These are phyloP conservation scores for Vitis hybrid DNA, from an alignment of 177 flowering plant species.

Conservation along the genomic window DNA sequence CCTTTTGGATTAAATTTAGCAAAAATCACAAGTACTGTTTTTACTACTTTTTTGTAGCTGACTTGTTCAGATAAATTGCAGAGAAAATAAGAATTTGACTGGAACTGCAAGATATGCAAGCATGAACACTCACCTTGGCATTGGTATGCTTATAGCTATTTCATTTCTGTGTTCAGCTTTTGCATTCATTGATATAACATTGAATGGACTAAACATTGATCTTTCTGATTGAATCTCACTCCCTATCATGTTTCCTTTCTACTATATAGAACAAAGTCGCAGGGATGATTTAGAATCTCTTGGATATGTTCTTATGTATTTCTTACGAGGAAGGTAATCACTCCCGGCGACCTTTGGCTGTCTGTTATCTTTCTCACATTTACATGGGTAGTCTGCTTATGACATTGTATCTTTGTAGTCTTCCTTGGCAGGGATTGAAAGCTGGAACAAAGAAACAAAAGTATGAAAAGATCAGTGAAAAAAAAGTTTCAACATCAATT, in stretches of 20 bases:
- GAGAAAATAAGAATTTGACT: conserved; percentile 53
- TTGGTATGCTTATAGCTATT: conserved; percentile 26
- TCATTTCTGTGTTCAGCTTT: background rate
- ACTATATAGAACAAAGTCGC: conserved; percentile 54
- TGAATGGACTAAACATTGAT: background rate
- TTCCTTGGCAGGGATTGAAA: conserved; percentile 68
- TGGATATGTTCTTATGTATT: conserved; percentile 68
- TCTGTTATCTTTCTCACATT: background rate
- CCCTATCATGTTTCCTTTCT: background rate
- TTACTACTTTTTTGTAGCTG: background rate
- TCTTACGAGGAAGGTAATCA: conserved; percentile 62
- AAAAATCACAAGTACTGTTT: background rate
- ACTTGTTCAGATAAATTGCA: conserved; percentile 21
- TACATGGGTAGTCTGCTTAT: conserved; percentile 7
- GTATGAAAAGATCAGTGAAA: conserved; percentile 66
- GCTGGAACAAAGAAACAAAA: conserved; percentile 66
- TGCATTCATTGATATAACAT: background rate
- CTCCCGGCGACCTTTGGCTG: background rate
- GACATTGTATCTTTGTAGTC: conserved; percentile 27
- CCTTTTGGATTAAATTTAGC: background rate
- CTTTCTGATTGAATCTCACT: background rate
- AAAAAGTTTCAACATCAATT: conserved; percentile 60
- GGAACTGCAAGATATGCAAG: conserved; percentile 53
- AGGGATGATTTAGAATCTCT: conserved; percentile 62
- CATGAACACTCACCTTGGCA: conserved; percentile 51